These are phyloP conservation scores for Suillus plorans DNA, from an alignment of 768 basidiomycete genomes.

Conservation along the genomic window DNA sequence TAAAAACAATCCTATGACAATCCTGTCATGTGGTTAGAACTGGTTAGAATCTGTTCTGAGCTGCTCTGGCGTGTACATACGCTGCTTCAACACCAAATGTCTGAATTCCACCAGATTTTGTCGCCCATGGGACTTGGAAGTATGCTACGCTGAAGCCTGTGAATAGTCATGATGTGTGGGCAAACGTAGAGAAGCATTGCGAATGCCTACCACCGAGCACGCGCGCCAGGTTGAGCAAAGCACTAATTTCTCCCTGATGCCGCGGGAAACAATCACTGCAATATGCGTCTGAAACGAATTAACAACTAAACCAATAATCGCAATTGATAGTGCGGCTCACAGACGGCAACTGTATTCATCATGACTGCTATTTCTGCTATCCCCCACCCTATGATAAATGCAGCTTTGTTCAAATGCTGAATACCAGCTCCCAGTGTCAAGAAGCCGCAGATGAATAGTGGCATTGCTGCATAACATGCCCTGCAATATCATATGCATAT, in stretches of 20 bases:
- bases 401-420: conserved; percentile 28
- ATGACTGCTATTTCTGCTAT: conserved; percentile 37
- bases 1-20: conserved; percentile 35
- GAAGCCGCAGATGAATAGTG: conserved; percentile 43
- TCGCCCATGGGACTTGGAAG: conserved; percentile 42
- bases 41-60: neutral
- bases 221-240: conserved; percentile 42
- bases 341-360: conserved; percentile 42
- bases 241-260: conserved; percentile 37
- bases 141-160: conserved; percentile 39
- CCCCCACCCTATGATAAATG: conserved; percentile 44
- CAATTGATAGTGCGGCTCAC: conserved; percentile 20
- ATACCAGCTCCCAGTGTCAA: conserved; percentile 40
- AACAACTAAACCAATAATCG: neutral
- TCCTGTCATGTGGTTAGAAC: conserved; percentile 17
- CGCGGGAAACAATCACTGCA: conserved; percentile 38
- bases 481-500: conserved; percentile 14
- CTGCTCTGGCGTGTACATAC: conserved; percentile 17
- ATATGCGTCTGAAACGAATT: conserved; percentile 32
- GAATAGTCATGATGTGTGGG: neutral
- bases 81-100: conserved; percentile 40
- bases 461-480: conserved; percentile 40
- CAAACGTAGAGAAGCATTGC: neutral
- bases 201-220: conserved; percentile 27
- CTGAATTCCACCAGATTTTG: conserved; percentile 31